Base-by-base conservation (phyloP, 192 early-diverging fungal species). In the Kickxella alabastrina region DNA sequence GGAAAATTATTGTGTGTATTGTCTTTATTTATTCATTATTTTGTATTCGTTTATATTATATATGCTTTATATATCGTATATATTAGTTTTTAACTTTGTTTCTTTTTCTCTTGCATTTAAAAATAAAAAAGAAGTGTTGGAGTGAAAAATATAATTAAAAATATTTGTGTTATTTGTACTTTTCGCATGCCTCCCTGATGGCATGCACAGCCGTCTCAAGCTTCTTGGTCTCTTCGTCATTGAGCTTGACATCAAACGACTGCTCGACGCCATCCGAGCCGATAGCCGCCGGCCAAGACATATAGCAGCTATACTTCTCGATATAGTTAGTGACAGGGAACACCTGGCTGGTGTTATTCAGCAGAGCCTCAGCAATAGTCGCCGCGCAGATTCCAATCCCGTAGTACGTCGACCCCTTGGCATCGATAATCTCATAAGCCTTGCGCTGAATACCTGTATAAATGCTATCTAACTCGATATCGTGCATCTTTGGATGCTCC, bases 341-440 rank as follows among this genome's bases (percentile, higher is more conserved):
- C 10, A 93, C 80, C 36, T 80, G 78, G 45, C 76, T 71, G 24
- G 83, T 80, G 65, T 93, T 84, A 53, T 85, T 65, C 10, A 88
- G 63, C 45, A 93, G 81, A 9, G 76, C 70, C 44, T 88, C 77
- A 36, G 81, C 80, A 25, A 93, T 58, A 6, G 75, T 75, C 1
- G 88, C 82, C 2, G 83, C 84, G 25, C 88, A 89, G 17, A 87
- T 89, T 22, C 84, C 89, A 58, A 93, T 90, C 28, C 91, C 89
- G 59, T 81, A 92, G 72, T 86, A 86, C 0, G 91, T 90, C 4
- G 89, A 83, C 14, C 91, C 91, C 68, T 93, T 93, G 47, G 87
- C 76, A 12, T 87, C 83, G 42, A 93, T 93, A 54, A 93, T 93
- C 38, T 79, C 79, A 49, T 89, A 88, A 0, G 91, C 91, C 63